Percentiles rank a stretch among this genome's conserved stretches.
These are phyloP conservation scores for Phlebiopsis gigantea DNA, from an alignment of 768 basidiomycete genomes.

Conservation along the genomic window DNA sequence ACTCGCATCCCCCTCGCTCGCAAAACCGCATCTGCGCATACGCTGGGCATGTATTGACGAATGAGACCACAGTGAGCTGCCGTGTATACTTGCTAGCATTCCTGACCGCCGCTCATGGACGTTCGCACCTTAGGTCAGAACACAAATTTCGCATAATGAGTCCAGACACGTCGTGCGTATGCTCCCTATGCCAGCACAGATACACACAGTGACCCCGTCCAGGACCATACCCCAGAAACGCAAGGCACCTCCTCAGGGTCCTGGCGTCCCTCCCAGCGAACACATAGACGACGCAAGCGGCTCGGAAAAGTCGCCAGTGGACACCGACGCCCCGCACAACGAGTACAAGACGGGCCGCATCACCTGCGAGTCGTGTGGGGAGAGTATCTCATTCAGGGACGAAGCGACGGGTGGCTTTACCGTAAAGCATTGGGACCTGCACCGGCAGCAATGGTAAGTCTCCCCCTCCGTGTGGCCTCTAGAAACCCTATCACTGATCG, in stretches of 20 bases:
- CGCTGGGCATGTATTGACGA: neutral
- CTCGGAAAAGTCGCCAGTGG: neutral
- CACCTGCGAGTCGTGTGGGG: conserved; percentile 59
- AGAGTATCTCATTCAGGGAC: conserved; percentile 62
- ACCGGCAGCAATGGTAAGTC: conserved; percentile 54
- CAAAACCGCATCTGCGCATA: too few relatives aligned
- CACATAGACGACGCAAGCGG: conserved; percentile 6
- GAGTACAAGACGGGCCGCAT: conserved; percentile 67
- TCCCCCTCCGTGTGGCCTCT: neutral
- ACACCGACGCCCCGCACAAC: conserved; percentile 24
- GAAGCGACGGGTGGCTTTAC: conserved; percentile 59
- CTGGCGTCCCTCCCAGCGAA: conserved; percentile 4
- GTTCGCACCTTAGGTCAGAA: neutral
- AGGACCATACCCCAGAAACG: conserved; percentile 38
- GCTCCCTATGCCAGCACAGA: neutral
- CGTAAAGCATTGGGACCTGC: conserved; percentile 62
- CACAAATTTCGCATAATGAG: neutral
- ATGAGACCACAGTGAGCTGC: neutral
- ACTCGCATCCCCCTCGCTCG: neutral
- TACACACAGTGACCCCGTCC: neutral
- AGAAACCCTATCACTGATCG: neutral
- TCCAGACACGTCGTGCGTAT: conserved; percentile 2
- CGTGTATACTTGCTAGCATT: too few relatives aligned
- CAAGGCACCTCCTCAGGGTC: conserved; percentile 23
- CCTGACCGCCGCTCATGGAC: neutral